These are phyloP conservation scores for Debaryomyces sp. DNA, from an alignment of 1,139 yeast genomes.

Conservation along the genomic window DNA sequence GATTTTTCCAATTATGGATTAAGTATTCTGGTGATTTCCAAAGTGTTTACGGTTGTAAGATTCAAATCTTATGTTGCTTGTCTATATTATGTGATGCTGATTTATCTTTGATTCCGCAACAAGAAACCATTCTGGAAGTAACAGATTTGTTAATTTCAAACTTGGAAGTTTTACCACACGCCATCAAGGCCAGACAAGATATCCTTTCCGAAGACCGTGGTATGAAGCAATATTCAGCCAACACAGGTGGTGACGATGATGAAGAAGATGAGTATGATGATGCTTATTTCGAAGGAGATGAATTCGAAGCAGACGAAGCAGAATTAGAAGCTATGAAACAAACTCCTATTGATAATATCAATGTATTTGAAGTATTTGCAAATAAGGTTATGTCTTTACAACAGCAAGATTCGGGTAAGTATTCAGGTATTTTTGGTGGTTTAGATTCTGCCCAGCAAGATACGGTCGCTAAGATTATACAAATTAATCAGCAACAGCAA, in stretches of 20 bases:
- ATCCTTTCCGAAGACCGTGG: conserved; percentile 41
- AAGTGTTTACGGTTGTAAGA: conserved; percentile 59
- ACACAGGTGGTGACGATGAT: conserved; percentile 24
- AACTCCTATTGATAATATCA: conserved; percentile 53
- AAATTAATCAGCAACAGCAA: conserved; percentile 22
- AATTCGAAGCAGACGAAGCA: conserved; percentile 53
- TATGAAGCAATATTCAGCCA: conserved; percentile 27
- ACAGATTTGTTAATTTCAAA: conserved; percentile 44
- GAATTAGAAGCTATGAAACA: conserved; percentile 56
- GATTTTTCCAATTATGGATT: conserved; percentile 53
- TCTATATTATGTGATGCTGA: conserved; percentile 34
- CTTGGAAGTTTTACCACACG: conserved; percentile 49
- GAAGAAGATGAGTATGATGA: conserved; percentile 31
- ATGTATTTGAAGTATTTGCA: conserved; percentile 50
- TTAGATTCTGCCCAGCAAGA: conserved; percentile 39
- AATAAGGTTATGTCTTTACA: conserved; percentile 31
- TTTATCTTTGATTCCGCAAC: conserved; percentile 28
- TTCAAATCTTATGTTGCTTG: conserved; percentile 50
- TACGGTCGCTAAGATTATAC: conserved; percentile 33
- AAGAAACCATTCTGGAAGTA: conserved; percentile 44
- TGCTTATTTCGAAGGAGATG: conserved; percentile 39
- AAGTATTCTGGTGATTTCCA: conserved; percentile 49
- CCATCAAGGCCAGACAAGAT: conserved; percentile 49
- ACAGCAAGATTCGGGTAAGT: conserved; percentile 34
- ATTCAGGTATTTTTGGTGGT: conserved; percentile 42